phyloP scores from a whole-genome alignment of 805 yeast species.

The Candida sithepensis region DNA sequence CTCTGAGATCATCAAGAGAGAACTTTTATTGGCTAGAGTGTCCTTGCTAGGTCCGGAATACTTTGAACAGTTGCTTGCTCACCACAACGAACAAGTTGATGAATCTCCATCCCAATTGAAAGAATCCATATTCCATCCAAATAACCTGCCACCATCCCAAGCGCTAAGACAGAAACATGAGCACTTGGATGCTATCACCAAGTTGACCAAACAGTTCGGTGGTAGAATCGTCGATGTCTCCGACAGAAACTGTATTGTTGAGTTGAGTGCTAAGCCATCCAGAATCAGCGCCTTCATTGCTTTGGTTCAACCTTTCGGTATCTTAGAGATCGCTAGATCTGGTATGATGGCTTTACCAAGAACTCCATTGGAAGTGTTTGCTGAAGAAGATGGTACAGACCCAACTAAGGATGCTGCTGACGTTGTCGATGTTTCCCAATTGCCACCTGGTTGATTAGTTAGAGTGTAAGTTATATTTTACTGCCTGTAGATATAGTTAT shows the following conservation, averaged over 20 bases:
- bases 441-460: constrained; percentile 80
- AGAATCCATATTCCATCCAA: constrained; percentile 71
- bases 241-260: constrained; percentile 91
- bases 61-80: constrained; percentile 89
- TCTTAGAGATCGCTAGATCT: constrained; percentile 91
- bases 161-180: constrained; percentile 91
- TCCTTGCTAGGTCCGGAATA: constrained; percentile 97
- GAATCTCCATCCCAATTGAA: constrained; percentile 39
- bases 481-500: not conserved
- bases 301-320: constrained; percentile 92
- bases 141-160: constrained; percentile 83
- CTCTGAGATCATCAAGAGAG: constrained; percentile 87
- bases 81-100: constrained; percentile 56
- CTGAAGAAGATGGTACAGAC: constrained; percentile 45
- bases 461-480: not conserved
- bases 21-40: constrained; percentile 85
- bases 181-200: constrained; percentile 81
- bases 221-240: constrained; percentile 90
- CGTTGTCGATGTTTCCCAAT: constrained; percentile 79
- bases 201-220: constrained; percentile 81
- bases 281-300: constrained; percentile 84
- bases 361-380: constrained; percentile 69
- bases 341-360: constrained; percentile 99
- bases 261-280: constrained; percentile 89
- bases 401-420: constrained; percentile 55